phyloP scores from a whole-genome alignment of 2,329 filamentous ascomycete genomes.

The Colletotrichum theobromicola region DNA sequence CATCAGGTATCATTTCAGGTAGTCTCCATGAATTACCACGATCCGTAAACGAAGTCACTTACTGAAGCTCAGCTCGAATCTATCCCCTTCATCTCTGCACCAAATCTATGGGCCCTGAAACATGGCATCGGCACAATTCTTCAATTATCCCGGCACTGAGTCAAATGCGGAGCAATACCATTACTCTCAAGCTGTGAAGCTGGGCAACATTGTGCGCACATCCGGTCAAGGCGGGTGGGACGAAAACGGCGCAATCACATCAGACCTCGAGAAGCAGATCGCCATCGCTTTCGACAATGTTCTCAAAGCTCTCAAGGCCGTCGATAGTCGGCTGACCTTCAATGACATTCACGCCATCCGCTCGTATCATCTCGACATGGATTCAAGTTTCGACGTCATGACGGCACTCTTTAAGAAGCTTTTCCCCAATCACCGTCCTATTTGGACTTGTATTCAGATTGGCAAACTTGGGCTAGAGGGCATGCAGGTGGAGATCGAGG shows the following conservation, averaged over 20 bases:
- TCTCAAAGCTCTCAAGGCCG: conserved; percentile 25
- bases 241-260: conserved; percentile 21
- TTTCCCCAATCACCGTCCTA: conserved; percentile 56
- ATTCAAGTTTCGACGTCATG: conserved; percentile 40
- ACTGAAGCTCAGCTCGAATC: not conserved
- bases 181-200: conserved; percentile 30
- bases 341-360: conserved; percentile 30
- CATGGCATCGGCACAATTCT: conserved; percentile 15
- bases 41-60: not conserved
- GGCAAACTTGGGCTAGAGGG: conserved; percentile 46
- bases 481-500: conserved; percentile 66
- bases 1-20: not conserved
- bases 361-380: conserved; percentile 29
- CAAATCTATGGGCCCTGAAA: not conserved
- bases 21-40: not conserved
- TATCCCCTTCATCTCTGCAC: not conserved
- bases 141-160: conserved; percentile 21
- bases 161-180: conserved; percentile 28
- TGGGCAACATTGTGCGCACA: conserved; percentile 29
- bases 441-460: conserved; percentile 61
- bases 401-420: conserved; percentile 51
- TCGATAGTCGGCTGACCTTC: conserved; percentile 35
- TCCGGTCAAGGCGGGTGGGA: conserved; percentile 30
- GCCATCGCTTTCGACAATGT: conserved; percentile 36
- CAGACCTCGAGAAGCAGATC: conserved; percentile 42